Evolutionary conservation across 306 rosid species (phyloP), one percentile per base, ranked within the genome.

Genomic region (Astragalus membranaceus): DNA sequence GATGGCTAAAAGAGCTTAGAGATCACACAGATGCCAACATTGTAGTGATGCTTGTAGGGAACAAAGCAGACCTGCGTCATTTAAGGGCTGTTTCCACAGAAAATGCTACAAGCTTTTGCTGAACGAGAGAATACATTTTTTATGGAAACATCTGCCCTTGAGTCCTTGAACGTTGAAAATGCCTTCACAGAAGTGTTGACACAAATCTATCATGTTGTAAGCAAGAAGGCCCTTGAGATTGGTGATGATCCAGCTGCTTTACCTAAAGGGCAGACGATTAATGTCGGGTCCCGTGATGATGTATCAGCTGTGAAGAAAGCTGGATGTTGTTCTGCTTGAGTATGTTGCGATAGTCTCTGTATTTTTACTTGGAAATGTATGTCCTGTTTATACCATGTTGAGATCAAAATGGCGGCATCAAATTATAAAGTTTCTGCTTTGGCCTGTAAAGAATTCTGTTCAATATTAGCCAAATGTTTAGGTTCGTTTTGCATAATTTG

Each of bases 141-240:
- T 70, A 81, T 77, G 85, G 85, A 81, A 65, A 81, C 85, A 55
- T 81, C 85, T 55, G 85, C 85, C 73, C 85, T 81, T 0, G 85
- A 81, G 64, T 77, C 80, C 3, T 26, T 69, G 67, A 81, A 81
- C 5, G 82, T 81, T 12, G 85, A 77, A 64, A 70, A 53, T 63
- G 82, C 85, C 67, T 81, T 81, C 80, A 77, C 82, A 12, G 85
- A 81, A 64, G 85, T 73, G 67, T 75, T 81, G 37, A 77, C 82
- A 2, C 82, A 81, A 77, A 81, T 81, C 55, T 69, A 77, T n/a
- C 73, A 33, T 6, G 71, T 77, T 15, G 78, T 77, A 42, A 81
- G 85, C 67, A 81, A 77, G 80, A 81, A 81, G 76, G 74, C 85
- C 48, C 85, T 81, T 14, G 82, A 81, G 29, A 17, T 73, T 11